Evolutionary conservation across 1,284 basidiomycete genomes (phyloP), one percentile per base, ranked within the genome.

Genomic region (Neonothopanus nambi): DNA sequence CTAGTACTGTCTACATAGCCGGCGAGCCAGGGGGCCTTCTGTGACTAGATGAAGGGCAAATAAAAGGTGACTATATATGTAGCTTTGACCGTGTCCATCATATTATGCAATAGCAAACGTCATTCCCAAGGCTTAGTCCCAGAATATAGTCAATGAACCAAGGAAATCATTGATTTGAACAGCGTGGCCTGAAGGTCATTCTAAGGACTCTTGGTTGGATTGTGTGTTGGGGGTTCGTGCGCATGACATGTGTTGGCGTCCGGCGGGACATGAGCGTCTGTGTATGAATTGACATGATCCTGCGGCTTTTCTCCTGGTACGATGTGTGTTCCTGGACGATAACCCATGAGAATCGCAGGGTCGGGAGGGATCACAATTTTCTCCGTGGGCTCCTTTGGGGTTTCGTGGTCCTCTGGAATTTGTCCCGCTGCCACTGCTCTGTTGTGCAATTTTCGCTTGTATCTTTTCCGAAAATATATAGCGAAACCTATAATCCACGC

Each of bases 21-120:
- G 51, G 89, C 88, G 38, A 89, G 75, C 63, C 71, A 84, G 47
- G 88, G 88, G 28, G 88, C 87, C n/a, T 91, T 89, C 70, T 87
- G 84, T 64, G 88, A 91, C 65, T 89, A 67, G n/a, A 76, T 54
- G 50, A 23, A 47, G 39, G 17, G 36, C 23, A 13, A n/a, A 30
- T 41, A 18, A 35, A 46, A 30, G 57, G 50, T 65, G 60, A 51
- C 56, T 61, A 48, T 54, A 47, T 33, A 13, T 33, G 30, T 33
- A 9, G 3, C 13, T 8, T 9, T 33, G 30, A 33, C 9, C 5
- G 13, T 11, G 30, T 33, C 30, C 30, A 33, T 33, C 13, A 13
- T 33, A 33, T 33, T 33, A 13, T 33, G 8, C 13, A 33, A 33
- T 33, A 11, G 13, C 13, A 9, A 11, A 28, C 11, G 26, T 28